A percentile compares a stretch with the other conserved stretches of the same genome.
Conservation (phyloP, 2,329 filamentous ascomycete genomes). For the Hymenotorrendiella dingleyae region DNA sequence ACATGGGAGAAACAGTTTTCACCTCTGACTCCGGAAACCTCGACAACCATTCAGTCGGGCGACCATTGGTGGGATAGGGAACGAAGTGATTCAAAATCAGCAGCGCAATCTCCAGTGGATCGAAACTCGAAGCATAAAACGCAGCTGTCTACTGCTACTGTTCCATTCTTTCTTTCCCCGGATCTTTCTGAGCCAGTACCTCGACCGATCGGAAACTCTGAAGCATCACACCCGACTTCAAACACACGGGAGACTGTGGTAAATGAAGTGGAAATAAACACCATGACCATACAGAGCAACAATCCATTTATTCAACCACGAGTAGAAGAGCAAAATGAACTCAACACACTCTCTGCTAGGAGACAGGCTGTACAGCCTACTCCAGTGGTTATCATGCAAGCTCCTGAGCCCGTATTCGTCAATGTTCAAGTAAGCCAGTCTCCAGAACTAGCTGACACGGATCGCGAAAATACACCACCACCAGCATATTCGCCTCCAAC, state of each 20-base stretch:
- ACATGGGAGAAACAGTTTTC: constrained; percentile 32
- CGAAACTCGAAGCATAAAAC: constrained; percentile 24
- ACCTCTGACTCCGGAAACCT: constrained; percentile 25
- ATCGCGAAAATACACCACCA: constrained; percentile 16
- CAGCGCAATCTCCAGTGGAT: constrained; percentile 14
- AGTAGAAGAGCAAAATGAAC: constrained; percentile 10
- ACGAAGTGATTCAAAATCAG: constrained; percentile 14
- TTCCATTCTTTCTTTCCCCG: constrained; percentile 22
- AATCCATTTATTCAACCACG: constrained; percentile 23
- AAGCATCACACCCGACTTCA: constrained; percentile 5
- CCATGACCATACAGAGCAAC: constrained; percentile 16
- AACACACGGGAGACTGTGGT: constrained; percentile 16
- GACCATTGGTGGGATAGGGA: constrained; percentile 35
- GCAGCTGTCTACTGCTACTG: constrained; percentile 22
- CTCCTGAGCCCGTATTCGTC: not conserved
- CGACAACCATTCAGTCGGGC: constrained; percentile 26
- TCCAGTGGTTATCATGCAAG: constrained; percentile 7
- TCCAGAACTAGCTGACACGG: too few relatives aligned
- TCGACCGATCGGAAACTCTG: constrained; percentile 4
- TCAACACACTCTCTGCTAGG: constrained; percentile 3
- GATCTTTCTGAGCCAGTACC: constrained; percentile 3
- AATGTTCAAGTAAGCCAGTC: constrained; percentile 9
- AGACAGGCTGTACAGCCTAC: constrained; percentile 6
- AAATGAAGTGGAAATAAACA: constrained; percentile 10
- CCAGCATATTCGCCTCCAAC: constrained; percentile 29